Percentiles rank a stretch among this genome's conserved stretches.
Conservation (phyloP, 1,284 basidiomycete genomes). For the Cystobasidiaceae sp. region DNA sequence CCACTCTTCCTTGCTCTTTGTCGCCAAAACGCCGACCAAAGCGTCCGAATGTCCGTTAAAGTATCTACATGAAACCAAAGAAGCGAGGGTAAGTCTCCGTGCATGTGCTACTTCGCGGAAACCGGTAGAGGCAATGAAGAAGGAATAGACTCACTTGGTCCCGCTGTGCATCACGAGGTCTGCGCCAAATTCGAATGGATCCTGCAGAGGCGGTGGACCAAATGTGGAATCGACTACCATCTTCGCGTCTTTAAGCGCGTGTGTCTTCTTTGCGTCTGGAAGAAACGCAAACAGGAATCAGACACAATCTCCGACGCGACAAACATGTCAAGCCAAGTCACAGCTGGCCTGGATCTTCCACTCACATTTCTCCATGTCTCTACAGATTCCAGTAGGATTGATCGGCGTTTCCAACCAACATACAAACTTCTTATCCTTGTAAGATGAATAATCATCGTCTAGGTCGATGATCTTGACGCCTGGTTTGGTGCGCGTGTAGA, state of each 20-base stretch:
- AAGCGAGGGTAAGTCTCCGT: background rate
- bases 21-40: slow-evolving; percentile 72
- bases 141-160: slow-evolving; percentile 38
- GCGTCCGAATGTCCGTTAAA: slow-evolving; percentile 86
- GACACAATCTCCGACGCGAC: too few relatives aligned
- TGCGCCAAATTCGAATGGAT: slow-evolving; percentile 76
- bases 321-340: too few relatives aligned
- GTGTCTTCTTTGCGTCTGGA: slow-evolving; percentile 50
- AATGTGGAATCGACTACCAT: slow-evolving; percentile 79
- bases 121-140: background rate
- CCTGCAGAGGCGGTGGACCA: slow-evolving; percentile 78
- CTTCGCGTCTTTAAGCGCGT: slow-evolving; percentile 60
- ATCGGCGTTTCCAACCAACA: slow-evolving; percentile 87
- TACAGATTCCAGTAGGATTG: slow-evolving; percentile 78
- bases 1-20: slow-evolving; percentile 63
- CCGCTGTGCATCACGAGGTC: slow-evolving; percentile 65
- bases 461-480: slow-evolving; percentile 59
- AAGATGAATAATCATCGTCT: slow-evolving; percentile 61
- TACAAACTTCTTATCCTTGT: slow-evolving; percentile 54
- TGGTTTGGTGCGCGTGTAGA: slow-evolving; percentile 55
- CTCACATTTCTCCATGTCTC: slow-evolving; percentile 68
- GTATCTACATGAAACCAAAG: slow-evolving; percentile 50
- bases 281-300: too few relatives aligned
- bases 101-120: too few relatives aligned
- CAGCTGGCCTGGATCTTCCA: too few relatives aligned